Conservation (phyloP, 2,329 filamentous ascomycete species). For the Diaporthe sp. region DNA sequence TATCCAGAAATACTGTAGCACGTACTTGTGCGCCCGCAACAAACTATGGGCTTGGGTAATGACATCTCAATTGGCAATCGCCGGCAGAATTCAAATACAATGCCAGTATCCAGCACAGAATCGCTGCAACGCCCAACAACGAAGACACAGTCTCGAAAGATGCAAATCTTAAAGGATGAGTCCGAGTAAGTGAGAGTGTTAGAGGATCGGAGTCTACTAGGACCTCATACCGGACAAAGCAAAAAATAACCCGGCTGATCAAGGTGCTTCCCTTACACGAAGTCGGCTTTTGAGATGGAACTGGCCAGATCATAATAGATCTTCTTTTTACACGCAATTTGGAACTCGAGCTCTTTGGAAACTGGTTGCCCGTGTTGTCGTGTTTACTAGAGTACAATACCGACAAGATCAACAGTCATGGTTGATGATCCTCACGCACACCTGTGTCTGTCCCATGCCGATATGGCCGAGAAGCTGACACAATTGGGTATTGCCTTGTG, state of each 20-base stretch:
- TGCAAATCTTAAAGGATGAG: neutral
- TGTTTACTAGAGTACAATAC: neutral
- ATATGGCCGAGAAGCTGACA: too few relatives aligned
- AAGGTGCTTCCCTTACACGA: neutral
- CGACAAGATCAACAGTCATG: neutral
- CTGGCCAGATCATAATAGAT: neutral
- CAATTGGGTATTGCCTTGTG: neutral
- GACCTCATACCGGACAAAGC: too few relatives aligned
- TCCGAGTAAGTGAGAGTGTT: neutral
- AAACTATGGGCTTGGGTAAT: neutral
- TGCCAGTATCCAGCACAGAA: neutral
- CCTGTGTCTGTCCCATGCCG: neutral
- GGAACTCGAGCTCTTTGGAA: neutral
- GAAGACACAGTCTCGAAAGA: neutral
- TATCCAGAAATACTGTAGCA: neutral
- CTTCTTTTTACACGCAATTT: neutral
- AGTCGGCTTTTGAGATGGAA: neutral
- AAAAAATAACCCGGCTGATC: neutral
- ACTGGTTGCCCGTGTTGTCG: neutral
- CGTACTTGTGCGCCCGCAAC: neutral
- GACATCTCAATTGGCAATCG: neutral
- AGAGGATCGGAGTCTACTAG: neutral
- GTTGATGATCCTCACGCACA: neutral
- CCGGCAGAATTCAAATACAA: too few relatives aligned
- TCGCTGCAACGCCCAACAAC: neutral